A percentile compares a stretch with the other conserved stretches of the same genome.
Evolutionary conservation across 2,329 filamentous ascomycete species (phyloP).

Genomic region (Stachybotrys echinatus): DNA sequence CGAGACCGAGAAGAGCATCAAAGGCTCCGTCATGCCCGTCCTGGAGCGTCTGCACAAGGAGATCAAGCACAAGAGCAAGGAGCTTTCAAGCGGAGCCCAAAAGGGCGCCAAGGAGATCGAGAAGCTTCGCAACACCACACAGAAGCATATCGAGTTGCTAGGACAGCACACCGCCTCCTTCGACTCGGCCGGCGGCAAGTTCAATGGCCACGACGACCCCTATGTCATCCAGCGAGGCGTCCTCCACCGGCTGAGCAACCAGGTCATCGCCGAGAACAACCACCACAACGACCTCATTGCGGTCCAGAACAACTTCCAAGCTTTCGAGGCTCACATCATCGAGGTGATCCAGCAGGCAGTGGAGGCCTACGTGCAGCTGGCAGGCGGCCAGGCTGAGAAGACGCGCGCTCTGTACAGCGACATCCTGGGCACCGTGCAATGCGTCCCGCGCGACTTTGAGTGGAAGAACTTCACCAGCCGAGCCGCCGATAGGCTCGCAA

Average conservation of each 20-base stretch:
- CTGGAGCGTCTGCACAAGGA: constrained; percentile 90
- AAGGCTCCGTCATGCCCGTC: constrained; percentile 77
- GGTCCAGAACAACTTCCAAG: constrained; percentile 84
- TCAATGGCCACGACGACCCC: constrained; percentile 73
- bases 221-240: constrained; percentile 83
- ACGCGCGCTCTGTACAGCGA: constrained; percentile 76
- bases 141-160: constrained; percentile 94
- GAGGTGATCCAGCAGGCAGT: constrained; percentile 77
- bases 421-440: constrained; percentile 71
- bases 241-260: constrained; percentile 78
- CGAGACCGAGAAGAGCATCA: constrained; percentile 88
- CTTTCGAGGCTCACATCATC: constrained; percentile 83
- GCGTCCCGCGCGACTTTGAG: constrained; percentile 79
- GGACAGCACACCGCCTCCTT: constrained; percentile 78
- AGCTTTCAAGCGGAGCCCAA: constrained; percentile 72
- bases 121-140: constrained; percentile 77
- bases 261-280: constrained; percentile 93
- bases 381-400: constrained; percentile 76
- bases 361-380: constrained; percentile 75
- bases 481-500: constrained; percentile 66
- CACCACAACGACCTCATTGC: constrained; percentile 85
- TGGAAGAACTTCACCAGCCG: constrained; percentile 81
- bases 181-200: constrained; percentile 67
- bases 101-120: constrained; percentile 89
- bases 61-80: constrained; percentile 95